phyloP scores from a whole-genome alignment of 768 basidiomycete genomes.

The Russula emetica region DNA sequence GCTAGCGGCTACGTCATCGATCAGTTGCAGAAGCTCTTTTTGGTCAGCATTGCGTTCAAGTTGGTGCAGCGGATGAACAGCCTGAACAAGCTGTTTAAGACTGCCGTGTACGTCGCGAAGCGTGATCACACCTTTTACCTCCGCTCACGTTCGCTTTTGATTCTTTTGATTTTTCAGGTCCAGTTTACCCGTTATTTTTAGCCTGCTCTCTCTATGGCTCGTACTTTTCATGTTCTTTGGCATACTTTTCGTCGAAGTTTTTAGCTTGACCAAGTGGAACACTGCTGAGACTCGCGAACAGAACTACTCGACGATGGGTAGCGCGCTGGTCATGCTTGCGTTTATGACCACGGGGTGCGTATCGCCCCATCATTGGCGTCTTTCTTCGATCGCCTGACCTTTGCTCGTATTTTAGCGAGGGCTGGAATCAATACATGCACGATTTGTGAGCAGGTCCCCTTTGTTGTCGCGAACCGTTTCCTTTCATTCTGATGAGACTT shows the following conservation, averaged over 20 bases:
- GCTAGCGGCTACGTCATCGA: slow-evolving; percentile 48
- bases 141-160: neutral
- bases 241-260: slow-evolving; percentile 85
- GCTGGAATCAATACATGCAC: slow-evolving; percentile 98
- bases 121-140: neutral
- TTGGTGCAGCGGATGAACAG: slow-evolving; percentile 83
- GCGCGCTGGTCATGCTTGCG: slow-evolving; percentile 80
- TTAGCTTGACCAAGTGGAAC: slow-evolving; percentile 84
- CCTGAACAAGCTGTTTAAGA: slow-evolving; percentile 95
- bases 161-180: slow-evolving; percentile 45
- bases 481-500: slow-evolving; percentile 12
- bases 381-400: slow-evolving; percentile 13
- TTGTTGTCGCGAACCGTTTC: neutral
- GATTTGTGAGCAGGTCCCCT: slow-evolving; percentile 60
- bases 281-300: slow-evolving; percentile 59
- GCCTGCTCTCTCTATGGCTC: slow-evolving; percentile 82
- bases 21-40: slow-evolving; percentile 84
- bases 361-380: neutral
- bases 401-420: slow-evolving; percentile 53
- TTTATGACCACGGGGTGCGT: slow-evolving; percentile 91
- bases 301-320: slow-evolving; percentile 79
- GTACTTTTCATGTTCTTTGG: slow-evolving; percentile 88
- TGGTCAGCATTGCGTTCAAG: slow-evolving; percentile 92
- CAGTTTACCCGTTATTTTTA: slow-evolving; percentile 80
- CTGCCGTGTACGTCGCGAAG: slow-evolving; percentile 58